A percentile compares a stretch with the other conserved stretches of the same genome.
These are phyloP conservation scores for Nannochloris sp. DNA, from an alignment of 139 green algal genomes.

Conservation along the genomic window DNA sequence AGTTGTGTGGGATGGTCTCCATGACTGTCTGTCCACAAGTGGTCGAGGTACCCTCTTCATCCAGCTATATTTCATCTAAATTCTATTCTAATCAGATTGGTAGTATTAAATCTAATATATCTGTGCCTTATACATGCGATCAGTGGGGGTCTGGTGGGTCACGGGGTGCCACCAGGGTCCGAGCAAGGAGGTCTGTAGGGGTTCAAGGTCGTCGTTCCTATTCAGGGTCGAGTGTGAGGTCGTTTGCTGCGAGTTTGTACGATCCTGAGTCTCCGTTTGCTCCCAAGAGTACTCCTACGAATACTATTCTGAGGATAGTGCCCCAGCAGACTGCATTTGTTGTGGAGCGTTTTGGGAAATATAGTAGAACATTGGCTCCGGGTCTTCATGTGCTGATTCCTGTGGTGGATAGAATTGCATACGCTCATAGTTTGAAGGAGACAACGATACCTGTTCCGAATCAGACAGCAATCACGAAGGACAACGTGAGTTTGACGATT, in stretches of 20 bases:
- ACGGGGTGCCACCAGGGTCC: no score
- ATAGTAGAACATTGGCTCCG: conserved; percentile 57
- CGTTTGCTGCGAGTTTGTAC: not conserved
- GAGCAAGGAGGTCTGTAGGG: no score
- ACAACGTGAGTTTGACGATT: conserved; percentile 96
- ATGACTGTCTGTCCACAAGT: no score
- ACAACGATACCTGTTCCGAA: conserved; percentile 73
- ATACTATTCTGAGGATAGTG: conserved; percentile 64
- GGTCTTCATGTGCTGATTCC: conserved; percentile 94
- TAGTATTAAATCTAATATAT: no score
- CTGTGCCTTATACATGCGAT: no score
- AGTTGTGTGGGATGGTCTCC: no score
- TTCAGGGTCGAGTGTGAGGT: no score
- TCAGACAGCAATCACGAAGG: conserved; percentile 90
- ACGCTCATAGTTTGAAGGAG: conserved; percentile 84
- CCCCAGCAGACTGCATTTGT: conserved; percentile 74
- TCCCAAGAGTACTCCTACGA: conserved; percentile 16
- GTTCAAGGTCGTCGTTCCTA: no score
- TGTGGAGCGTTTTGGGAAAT: conserved; percentile 83
- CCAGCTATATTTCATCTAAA: no score
- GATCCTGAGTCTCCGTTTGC: conserved; percentile 18
- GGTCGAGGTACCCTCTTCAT: no score
- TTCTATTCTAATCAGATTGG: no score
- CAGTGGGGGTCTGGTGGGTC: no score
- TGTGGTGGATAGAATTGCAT: conserved; percentile 75